Conservation (phyloP, 257 asterid species). For the Rauvolfia tetraphylla region DNA sequence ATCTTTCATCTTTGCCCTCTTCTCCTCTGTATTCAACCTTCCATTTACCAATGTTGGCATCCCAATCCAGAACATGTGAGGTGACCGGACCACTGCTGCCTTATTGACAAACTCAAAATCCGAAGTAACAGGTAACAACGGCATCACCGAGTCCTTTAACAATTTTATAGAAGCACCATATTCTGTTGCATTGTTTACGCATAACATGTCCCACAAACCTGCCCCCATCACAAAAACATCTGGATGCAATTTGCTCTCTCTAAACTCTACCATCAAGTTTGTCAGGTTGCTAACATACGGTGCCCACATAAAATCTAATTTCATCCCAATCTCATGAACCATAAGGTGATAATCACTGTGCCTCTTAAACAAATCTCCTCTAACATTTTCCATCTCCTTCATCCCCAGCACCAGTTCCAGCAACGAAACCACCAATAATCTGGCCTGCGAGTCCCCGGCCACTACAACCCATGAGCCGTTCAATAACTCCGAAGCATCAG, state of each 20-base stretch:
- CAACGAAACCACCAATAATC: slow-evolving; percentile 76
- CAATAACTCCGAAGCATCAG: slow-evolving; percentile 71
- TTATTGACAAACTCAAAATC: slow-evolving; percentile 33
- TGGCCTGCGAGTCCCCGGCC: slow-evolving; percentile 92
- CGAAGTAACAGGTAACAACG: slow-evolving; percentile 60
- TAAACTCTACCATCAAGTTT: slow-evolving; percentile 36
- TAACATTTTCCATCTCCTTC: slow-evolving; percentile 43
- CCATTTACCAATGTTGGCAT: slow-evolving; percentile 77
- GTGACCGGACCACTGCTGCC: slow-evolving; percentile 30
- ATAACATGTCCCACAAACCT: slow-evolving; percentile 96
- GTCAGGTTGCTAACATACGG: slow-evolving; percentile 73
- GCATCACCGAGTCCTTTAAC: slow-evolving; percentile 52
- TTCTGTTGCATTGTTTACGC: slow-evolving; percentile 52
- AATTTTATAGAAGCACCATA: slow-evolving; percentile 46
- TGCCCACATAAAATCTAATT: slow-evolving; percentile 89
- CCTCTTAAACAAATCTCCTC: slow-evolving; percentile 83
- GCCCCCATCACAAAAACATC: slow-evolving; percentile 89
- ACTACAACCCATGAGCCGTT: slow-evolving; percentile 92
- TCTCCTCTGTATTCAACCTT: slow-evolving; percentile 68
- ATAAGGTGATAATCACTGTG: slow-evolving; percentile 70
- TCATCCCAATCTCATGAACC: slow-evolving; percentile 76
- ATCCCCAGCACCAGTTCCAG: slow-evolving; percentile 67
- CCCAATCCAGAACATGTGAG: slow-evolving; percentile 88
- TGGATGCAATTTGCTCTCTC: slow-evolving; percentile 42
- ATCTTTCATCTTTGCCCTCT: slow-evolving; percentile 65